A percentile compares a stretch with the other conserved stretches of the same genome.
These are phyloP conservation scores for Saprolegnia parasitica DNA, from an alignment of 352 stramenopile genomes.

Conservation along the genomic window DNA sequence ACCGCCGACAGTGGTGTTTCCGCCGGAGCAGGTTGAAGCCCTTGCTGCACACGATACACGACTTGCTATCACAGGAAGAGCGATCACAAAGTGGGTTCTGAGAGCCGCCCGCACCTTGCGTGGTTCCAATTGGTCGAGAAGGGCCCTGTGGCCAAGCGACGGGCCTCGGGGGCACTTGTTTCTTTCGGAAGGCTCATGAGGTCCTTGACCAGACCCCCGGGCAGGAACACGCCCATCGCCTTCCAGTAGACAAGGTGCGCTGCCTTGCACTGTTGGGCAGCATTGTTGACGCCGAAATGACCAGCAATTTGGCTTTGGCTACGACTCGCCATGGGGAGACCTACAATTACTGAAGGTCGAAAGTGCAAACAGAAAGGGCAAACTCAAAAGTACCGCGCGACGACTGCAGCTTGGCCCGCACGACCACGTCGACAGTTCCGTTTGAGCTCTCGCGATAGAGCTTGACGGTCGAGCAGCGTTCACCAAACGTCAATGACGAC, in stretches of 20 bases:
- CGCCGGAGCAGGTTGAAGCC: conserved; percentile 61
- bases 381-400: not conserved
- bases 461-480: conserved; percentile 28
- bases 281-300: not conserved
- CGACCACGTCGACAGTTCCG: conserved; percentile 18
- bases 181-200: not conserved
- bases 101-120: not conserved
- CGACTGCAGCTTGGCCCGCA: conserved; percentile 16
- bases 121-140: conserved; percentile 9
- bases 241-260: conserved; percentile 21
- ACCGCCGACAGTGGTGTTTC: conserved; percentile 70
- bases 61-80: conserved; percentile 16
- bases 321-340: not conserved
- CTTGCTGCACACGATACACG: conserved; percentile 55
- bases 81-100: not conserved
- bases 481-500: not conserved
- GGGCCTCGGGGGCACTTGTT: conserved; percentile 3
- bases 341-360: not conserved
- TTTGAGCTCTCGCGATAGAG: conserved; percentile 18
- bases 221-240: conserved; percentile 25
- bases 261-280: not conserved
- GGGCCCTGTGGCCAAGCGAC: conserved; percentile 9
- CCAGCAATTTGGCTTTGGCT: not conserved
- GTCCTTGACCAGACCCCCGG: conserved; percentile 14
- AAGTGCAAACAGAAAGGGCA: too few relatives aligned